These are phyloP conservation scores for Filosporella fistucella DNA, from an alignment of 495 filamentous ascomycete genomes.

Conservation along the genomic window DNA sequence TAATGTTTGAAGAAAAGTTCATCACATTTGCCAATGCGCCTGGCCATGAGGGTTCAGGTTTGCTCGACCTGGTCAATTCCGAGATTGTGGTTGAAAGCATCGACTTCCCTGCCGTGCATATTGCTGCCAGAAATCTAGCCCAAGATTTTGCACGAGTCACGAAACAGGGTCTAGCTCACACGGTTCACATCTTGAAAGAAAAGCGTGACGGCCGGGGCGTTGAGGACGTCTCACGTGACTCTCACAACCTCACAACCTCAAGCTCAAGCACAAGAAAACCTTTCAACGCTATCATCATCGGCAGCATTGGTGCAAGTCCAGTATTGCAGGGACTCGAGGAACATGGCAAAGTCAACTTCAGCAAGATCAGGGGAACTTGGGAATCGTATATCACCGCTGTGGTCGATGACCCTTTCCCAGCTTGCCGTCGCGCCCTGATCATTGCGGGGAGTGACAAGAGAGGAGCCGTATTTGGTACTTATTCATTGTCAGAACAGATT, in stretches of 20 bases:
- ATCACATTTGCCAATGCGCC: conserved; percentile 3
- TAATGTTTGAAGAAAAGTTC: conserved; percentile 11
- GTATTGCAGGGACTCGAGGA: conserved; percentile 41
- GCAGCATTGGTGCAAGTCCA: conserved; percentile 57
- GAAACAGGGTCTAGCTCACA: no score
- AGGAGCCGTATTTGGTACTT: conserved; percentile 67
- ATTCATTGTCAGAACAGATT: conserved; percentile 71
- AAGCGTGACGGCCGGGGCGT: no score
- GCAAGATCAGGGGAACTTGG: conserved; percentile 57
- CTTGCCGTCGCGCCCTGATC: conserved; percentile 53
- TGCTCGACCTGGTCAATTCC: conserved; percentile 1
- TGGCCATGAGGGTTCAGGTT: not conserved
- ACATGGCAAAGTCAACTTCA: conserved; percentile 47
- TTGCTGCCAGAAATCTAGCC: conserved; percentile 55
- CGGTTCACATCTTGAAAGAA: no score
- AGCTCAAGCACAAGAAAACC: no score
- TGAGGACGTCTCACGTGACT: not conserved
- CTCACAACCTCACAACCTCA: not conserved
- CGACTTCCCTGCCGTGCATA: conserved; percentile 9
- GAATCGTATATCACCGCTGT: conserved; percentile 60
- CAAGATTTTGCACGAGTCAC: conserved; percentile 61
- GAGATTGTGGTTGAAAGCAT: conserved; percentile 4
- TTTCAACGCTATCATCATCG: conserved; percentile 55
- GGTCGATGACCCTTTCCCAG: conserved; percentile 52
- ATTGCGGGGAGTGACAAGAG: conserved; percentile 66